Percentiles rank a stretch among this genome's conserved stretches.
Conservation (phyloP, 331 rosid genomes). For the Rosa hybrid region DNA sequence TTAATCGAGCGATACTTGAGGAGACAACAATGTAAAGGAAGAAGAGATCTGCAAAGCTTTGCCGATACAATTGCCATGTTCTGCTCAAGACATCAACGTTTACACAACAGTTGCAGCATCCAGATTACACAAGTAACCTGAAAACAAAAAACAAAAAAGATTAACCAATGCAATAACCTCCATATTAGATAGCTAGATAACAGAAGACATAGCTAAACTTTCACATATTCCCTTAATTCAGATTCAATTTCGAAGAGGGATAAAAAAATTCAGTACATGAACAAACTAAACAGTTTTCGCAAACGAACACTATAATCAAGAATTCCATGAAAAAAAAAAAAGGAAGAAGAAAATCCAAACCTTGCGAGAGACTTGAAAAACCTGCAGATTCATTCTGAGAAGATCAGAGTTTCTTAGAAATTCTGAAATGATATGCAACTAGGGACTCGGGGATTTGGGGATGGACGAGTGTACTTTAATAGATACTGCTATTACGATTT, state of each 20-base stretch:
- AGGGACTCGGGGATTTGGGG: no score
- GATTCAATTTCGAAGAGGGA: background rate
- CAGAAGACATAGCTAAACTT: background rate
- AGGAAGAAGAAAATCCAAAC: no score
- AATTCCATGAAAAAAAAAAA: no score
- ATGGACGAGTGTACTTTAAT: no score
- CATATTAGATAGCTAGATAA: background rate
- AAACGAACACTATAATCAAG: no score
- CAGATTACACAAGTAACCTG: conserved; percentile 27
- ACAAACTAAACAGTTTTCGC: background rate
- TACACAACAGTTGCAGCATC: background rate
- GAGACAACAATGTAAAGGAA: conserved; percentile 25
- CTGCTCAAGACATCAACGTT: conserved; percentile 2
- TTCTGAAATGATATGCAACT: no score
- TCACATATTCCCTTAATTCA: background rate
- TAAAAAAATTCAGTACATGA: background rate
- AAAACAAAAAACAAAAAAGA: no score
- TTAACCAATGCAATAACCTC: background rate
- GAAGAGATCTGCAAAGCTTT: conserved; percentile 31
- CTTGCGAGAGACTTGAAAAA: no score
- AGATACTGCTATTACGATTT: no score
- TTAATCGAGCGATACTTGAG: conserved; percentile 32
- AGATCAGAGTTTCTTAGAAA: no score
- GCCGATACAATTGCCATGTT: conserved; percentile 35
- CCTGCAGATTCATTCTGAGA: no score